Base-by-base conservation (phyloP, 768 basidiomycete genomes). In the Podaxis sp. region DNA sequence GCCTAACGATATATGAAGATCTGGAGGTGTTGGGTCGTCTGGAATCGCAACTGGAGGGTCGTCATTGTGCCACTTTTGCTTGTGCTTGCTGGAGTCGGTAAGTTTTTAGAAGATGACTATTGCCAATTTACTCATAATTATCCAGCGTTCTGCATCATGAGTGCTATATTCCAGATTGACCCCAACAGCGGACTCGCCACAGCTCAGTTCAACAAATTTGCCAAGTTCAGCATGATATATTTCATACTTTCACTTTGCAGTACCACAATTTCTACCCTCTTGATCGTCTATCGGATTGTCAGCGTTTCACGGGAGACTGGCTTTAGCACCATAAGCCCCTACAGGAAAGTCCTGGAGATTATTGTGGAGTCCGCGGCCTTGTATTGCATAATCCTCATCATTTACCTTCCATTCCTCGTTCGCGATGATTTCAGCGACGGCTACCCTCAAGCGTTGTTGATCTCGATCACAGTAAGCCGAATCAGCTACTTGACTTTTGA, bases 311-410 rank as follows among this genome's bases (percentile, higher is more conserved):
- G 40, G 15, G 40, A 30, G 3, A 41, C 50, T 13, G 59, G 51
- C 22, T 53, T 60, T 17, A 30, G 30, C 13, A n/a, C 12, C 10
- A 22, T 50, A 17, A 54, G 26, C 22, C 24, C 59, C 15, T 60
- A 60, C 40, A 37, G 59, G 13, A 60, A 60, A 26, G 37, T 53
- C 17, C 37, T 60, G 17, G 59, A 60, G 28, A 54, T 60, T 6
- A 44, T 60, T 17, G 50, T 60, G 17, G 59, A 60, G 8, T 60
- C 59, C 7, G 59, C 59, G n/a, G 59, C 28, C 37, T 40, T 60
- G 8, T 60, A 60, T 33, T 53, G 50, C 6, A 20, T 60, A 17
- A 24, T 20, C 22, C 59, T 53, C 13, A 40, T 60, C 26, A 22
- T 60, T 10, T 60, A 50, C 28, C 38, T 60, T n/a, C 59, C 59